phyloP scores from a whole-genome alignment of 805 yeast species.

The Yamadazyma paraphyllophila region DNA sequence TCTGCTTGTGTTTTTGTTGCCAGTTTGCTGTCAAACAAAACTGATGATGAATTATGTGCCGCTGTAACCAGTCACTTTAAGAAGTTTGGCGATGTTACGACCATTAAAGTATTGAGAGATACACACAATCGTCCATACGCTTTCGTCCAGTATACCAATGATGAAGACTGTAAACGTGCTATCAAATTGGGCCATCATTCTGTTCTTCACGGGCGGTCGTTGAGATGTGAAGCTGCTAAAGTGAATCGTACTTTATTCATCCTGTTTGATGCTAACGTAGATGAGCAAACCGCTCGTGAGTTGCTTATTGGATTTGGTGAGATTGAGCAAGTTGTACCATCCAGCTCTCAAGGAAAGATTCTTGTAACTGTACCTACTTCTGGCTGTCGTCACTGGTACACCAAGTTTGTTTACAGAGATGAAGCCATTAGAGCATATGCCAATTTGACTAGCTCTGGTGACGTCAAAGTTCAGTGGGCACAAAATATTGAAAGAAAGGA shows the following conservation, averaged over 20 bases:
- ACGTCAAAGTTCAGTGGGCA: slow-evolving; percentile 79
- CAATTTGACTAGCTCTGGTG: slow-evolving; percentile 50
- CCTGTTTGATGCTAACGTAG: slow-evolving; percentile 26
- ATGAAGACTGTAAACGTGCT: slow-evolving; percentile 67
- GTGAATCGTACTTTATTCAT: slow-evolving; percentile 84
- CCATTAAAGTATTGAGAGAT: slow-evolving; percentile 83
- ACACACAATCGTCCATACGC: slow-evolving; percentile 84
- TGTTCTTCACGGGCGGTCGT: slow-evolving; percentile 65
- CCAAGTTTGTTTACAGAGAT: slow-evolving; percentile 75
- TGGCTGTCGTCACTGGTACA: slow-evolving; percentile 59
- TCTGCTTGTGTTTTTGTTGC: slow-evolving; percentile 90
- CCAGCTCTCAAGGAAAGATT: slow-evolving; percentile 29
- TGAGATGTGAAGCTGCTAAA: slow-evolving; percentile 88
- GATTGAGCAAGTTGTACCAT: slow-evolving; percentile 58
- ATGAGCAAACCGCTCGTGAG: slow-evolving; percentile 34
- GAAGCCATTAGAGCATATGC: slow-evolving; percentile 88
- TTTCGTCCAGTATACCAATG: slow-evolving; percentile 79
- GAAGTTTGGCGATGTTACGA: slow-evolving; percentile 66
- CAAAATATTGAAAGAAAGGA: slow-evolving; percentile 60
- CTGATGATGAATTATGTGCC: slow-evolving; percentile 69
- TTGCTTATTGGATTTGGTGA: slow-evolving; percentile 63
- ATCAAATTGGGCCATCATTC: slow-evolving; percentile 68
- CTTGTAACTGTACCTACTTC: slow-evolving; percentile 10
- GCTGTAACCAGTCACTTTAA: slow-evolving; percentile 69
- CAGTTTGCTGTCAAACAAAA: slow-evolving; percentile 59